Evolutionary conservation across 192 early-diverging fungal genomes (phyloP).

Genomic region (Coemansia sp.): DNA sequence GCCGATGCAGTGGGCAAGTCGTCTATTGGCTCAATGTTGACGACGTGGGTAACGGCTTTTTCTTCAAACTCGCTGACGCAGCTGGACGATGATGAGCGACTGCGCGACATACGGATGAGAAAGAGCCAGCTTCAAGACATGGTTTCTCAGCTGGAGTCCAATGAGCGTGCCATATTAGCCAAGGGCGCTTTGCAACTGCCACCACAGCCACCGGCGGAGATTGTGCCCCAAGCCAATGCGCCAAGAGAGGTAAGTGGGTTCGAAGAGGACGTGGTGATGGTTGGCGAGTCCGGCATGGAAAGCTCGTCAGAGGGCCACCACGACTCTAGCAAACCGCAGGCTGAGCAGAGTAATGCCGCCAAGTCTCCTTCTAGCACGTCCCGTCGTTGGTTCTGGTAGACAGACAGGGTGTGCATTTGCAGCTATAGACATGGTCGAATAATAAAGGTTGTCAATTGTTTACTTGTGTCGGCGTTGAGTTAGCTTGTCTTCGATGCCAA

Average conservation of each 20-base stretch:
- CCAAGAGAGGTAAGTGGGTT: constrained; percentile 34
- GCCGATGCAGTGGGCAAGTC: constrained; percentile 14
- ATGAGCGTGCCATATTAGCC: constrained; percentile 30
- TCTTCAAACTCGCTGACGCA: constrained; percentile 12
- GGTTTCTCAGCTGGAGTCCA: constrained; percentile 45
- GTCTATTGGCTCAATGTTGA: constrained; percentile 28
- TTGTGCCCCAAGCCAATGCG: not conserved
- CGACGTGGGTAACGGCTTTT: constrained; percentile 36
- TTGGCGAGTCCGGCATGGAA: constrained; percentile 17
- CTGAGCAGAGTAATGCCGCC: not conserved
- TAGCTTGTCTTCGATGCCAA: constrained; percentile 58
- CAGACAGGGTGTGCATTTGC: not conserved
- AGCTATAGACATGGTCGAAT: not conserved
- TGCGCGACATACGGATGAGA: constrained; percentile 42
- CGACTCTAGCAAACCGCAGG: constrained; percentile 3
- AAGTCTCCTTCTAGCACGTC: constrained; percentile 8
- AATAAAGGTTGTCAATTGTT: not conserved
- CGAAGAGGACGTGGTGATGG: constrained; percentile 52
- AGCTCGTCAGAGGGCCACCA: constrained; percentile 10
- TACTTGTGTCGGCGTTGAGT: constrained; percentile 26
- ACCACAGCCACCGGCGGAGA: not conserved
- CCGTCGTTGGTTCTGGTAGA: constrained; percentile 50
- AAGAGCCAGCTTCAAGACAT: constrained; percentile 44
- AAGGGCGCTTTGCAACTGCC: not conserved
- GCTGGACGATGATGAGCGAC: constrained; percentile 31